Conservation (phyloP, 345 rosid species). For the Gossypium longicalyx region DNA sequence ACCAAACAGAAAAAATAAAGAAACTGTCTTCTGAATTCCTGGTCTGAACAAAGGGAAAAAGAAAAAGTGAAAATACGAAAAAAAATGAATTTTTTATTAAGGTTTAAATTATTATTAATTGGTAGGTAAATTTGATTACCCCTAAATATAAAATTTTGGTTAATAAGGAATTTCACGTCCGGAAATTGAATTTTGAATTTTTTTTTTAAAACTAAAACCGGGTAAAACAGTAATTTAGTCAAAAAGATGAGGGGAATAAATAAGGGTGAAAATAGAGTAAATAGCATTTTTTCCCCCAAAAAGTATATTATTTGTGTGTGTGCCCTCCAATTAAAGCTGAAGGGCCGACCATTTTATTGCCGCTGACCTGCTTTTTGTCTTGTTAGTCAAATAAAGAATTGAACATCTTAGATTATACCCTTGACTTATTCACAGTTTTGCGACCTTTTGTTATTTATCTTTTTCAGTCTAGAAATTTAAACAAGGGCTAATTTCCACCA, state of each 20-base stretch:
- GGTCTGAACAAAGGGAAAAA: constrained; percentile 28
- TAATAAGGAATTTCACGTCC: constrained; percentile 61
- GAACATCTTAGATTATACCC: constrained; percentile 7
- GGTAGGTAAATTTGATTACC: constrained; percentile 36
- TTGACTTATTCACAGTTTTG: constrained; percentile 19
- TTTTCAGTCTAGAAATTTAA: background rate
- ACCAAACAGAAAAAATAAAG: constrained; percentile 12
- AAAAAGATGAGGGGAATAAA: background rate
- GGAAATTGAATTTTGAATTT: constrained; percentile 42
- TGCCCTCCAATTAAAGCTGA: constrained; percentile 30
- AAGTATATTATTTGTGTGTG: background rate
- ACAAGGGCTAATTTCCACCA: background rate
- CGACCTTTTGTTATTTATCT: constrained; percentile 18
- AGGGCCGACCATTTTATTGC: constrained; percentile 34
- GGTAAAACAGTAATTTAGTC: constrained; percentile 25
- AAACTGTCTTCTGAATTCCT: constrained; percentile 22
- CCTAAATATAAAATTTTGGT: constrained; percentile 51
- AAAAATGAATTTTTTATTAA: constrained; percentile 8
- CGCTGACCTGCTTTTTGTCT: constrained; percentile 46
- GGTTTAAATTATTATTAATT: constrained; percentile 16
- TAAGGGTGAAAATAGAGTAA: background rate
- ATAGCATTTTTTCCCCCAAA: background rate
- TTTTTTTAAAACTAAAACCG: constrained; percentile 22
- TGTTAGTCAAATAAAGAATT: constrained; percentile 14
- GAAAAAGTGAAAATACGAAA: constrained; percentile 17